Base-by-base conservation (phyloP, 2,329 filamentous ascomycete genomes). In the Ceratocystis lukuohia region DNA sequence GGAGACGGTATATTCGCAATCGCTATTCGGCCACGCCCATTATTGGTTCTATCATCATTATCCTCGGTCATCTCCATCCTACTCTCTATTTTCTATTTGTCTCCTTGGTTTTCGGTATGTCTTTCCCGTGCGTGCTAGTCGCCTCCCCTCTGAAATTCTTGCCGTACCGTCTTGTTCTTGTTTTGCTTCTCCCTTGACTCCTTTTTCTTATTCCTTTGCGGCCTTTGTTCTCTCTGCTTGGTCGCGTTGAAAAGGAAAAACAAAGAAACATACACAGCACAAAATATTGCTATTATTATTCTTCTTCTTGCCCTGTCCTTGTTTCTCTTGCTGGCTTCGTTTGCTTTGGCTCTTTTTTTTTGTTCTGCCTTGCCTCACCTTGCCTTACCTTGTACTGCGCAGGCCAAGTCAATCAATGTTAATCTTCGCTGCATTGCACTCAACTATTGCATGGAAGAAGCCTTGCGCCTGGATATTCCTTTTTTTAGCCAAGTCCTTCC, bases 381-480 rank as follows among this genome's bases (percentile, higher is more conserved):
- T 50, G n/a, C 46, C 22, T 22, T 50, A 20, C 45, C 45, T 20
- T 48, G 45, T 17, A 20, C 45, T 48, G 45, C 17, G 45, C 45
- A 48, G 45, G 45, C 17, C 45, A 48, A 48, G 45, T 48, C 45
- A 48, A 20, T 48, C 45, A 48, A 6, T 48, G 45, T 48, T 48
- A 48, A 48, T 48, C 45, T 56, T 56, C 50, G 7, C 50, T 56
- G 50, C 22, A 56, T 65, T 65, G 62, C 50, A 65, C 67, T 62
- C 67, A 67, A 50, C 61, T 65, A 65, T 25, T 56, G 22, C 50
- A 56, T 56, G 50, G 50, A 56, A 56, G 67, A 45, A 46, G 53
- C 46, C 48, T 61, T 64, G 65, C 65, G 68, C 62, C 37, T 48
- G 57, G 37, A 65, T 56, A 56, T 56, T 56, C 30, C n/a, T 62